Base-by-base conservation (phyloP, 768 basidiomycete genomes). In the Tulasnella sp. region DNA sequence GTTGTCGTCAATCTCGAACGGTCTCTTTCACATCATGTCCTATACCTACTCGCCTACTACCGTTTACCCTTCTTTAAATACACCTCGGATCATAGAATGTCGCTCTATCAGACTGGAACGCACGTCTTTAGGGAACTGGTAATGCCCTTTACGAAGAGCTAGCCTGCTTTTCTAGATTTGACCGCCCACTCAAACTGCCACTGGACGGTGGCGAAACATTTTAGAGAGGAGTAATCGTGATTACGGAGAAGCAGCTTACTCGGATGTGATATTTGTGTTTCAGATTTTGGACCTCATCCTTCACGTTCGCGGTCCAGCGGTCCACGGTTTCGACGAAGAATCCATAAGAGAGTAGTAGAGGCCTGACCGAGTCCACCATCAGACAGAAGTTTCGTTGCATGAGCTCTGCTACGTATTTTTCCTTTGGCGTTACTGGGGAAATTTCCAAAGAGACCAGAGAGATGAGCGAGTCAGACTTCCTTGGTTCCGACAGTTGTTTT, bases 321-420 rank as follows among this genome's bases (percentile, higher is more conserved):
- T 77, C 77, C n/a, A 77, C 44, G 16, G 71, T 73, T 46, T 77
- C 70, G 29, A 16, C 32, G 71, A 77, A 77, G 69, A 73, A 77
- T 1, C 77, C 77, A 51, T 77, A 69, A 10, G 70, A 37, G 20
- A 77, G 42, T 15, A 77, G 46, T 3, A 77, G n/a, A 37, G 77
- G 77, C 35, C 46, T 7, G n/a, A 72, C 26, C 4, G 69, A 42
- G 40, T 37, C 26, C 3, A 73, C 44, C 39, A 77, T 23, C 44
- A 18, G 26, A 15, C 37, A 18, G 69, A 69, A 46, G 69, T 77
- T 55, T 9, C 70, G 23, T 32, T 39, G 42, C 71, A 73, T 73
- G 35, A 71, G 61, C 15, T 77, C 69, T 18, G 70, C 5, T 10
- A 71, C 46, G 18, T 77, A 29, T 37, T 69, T 67, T 42, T 72